phyloP scores from a whole-genome alignment of 331 rosid species.

The Pyracantha coccinea region DNA sequence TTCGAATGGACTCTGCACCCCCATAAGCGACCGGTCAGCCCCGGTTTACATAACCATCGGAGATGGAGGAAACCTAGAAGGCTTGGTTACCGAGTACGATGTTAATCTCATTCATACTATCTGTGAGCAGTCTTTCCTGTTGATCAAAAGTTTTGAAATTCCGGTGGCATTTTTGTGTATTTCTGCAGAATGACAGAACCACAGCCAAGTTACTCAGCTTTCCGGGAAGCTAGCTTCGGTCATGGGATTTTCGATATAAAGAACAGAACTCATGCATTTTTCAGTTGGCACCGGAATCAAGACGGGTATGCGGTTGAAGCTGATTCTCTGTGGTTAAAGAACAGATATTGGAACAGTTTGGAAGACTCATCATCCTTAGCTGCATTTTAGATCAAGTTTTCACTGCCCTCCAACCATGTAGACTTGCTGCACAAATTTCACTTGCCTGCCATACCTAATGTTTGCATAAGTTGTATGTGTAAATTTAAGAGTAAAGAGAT shows the following conservation, averaged over 20 bases:
- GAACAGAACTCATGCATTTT: slow-evolving; percentile 52
- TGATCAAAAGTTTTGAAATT: neutral
- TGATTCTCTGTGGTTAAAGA: slow-evolving; percentile 54
- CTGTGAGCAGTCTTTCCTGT: neutral
- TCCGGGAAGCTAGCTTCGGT: slow-evolving; percentile 67
- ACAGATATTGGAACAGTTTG: slow-evolving; percentile 33
- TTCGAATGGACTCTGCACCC: slow-evolving; percentile 46
- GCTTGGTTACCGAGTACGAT: slow-evolving; percentile 49
- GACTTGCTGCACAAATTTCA: neutral
- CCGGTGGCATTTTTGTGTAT: neutral
- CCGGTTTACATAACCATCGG: slow-evolving; percentile 78
- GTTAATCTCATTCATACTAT: neutral
- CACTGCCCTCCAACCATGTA: neutral
- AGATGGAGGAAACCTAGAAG: slow-evolving; percentile 86
- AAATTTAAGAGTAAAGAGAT: neutral
- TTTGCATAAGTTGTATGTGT: neutral
- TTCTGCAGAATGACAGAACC: slow-evolving; percentile 64
- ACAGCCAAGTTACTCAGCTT: slow-evolving; percentile 80
- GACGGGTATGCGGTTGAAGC: slow-evolving; percentile 58
- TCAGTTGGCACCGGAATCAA: slow-evolving; percentile 64
- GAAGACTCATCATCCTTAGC: slow-evolving; percentile 15
- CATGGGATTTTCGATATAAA: slow-evolving; percentile 61
- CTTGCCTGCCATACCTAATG: neutral
- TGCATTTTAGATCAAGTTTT: slow-evolving; percentile 1
- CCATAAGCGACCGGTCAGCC: slow-evolving; percentile 40